Base-by-base conservation (phyloP, 345 rosid genomes). In the Brassica juncea region DNA sequence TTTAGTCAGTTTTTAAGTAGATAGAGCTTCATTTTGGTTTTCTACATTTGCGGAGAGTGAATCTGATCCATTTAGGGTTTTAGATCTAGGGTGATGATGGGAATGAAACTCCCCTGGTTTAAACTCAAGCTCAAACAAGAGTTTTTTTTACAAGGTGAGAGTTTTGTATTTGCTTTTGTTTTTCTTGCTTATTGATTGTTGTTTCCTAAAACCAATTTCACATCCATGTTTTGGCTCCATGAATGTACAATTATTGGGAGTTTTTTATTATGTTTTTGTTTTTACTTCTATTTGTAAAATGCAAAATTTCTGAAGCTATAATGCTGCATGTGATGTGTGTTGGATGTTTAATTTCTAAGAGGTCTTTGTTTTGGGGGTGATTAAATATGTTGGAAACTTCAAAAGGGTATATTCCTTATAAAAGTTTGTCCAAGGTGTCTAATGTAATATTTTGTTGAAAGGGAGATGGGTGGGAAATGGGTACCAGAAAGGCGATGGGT, bases 91-190 rank as follows among this genome's bases (percentile, higher is more conserved):
- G 74, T 73, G 64, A 68, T 79, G 74, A 79, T 79, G 78, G 70
- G 66, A 73, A 73, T 58, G 82, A 79, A 79, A 73, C 82, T 79
- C 82, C 82, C 82, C 74, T 73, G 78, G 74, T 78, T 75, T 64
- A 21, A 66, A 75, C 44, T 57, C 57, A 59, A 59, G 32, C 64
- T 30, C 49, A 60, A 69, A 32, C 79, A 27, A 16, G 80, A 76
- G 80, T 71, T 78, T 65, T 57, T 61, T 54, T 65, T 35, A 79
- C 82, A 73, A 73, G 68, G 78, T 73, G 82, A 25, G 82, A 72
- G 77, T 79, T 73, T 73, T 79, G 68, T 52, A 63, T 9, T 52
- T 77, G 32, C 31, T 28, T 39, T 34, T 25, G 55, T 9, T 23
- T 42, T 15, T 77, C 23, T 57, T 31, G 61, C 19, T 44, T 55